A percentile compares a stretch with the other conserved stretches of the same genome.
Evolutionary conservation across 1,139 yeast genomes (phyloP).

Genomic region (Suhomyces yuchorum): DNA sequence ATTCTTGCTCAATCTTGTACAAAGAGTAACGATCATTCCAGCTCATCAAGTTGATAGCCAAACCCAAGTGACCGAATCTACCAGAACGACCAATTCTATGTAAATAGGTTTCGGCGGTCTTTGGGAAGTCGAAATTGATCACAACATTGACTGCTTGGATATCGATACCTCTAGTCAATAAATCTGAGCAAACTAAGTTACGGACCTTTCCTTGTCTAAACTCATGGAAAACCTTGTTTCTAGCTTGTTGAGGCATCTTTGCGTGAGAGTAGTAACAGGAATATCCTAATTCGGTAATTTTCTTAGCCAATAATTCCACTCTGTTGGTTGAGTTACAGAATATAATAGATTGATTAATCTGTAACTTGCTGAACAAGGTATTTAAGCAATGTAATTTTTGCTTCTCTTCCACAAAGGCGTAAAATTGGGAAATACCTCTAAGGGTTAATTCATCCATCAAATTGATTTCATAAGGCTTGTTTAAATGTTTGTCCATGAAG

Average conservation of each 20-base stretch:
- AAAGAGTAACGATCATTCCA: conserved; percentile 96
- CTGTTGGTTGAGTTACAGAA: conserved; percentile 96
- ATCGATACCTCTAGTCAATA: conserved; percentile 97
- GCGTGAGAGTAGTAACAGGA: conserved; percentile 98
- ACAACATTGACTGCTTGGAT: conserved; percentile 98
- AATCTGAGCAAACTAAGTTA: conserved; percentile 94
- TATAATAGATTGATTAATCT: conserved; percentile 93
- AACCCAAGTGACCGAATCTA: conserved; percentile 96
- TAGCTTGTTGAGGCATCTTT: conserved; percentile 94
- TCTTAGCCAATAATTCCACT: conserved; percentile 92
- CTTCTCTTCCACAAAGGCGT: conserved; percentile 95
- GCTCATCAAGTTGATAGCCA: conserved; percentile 93
- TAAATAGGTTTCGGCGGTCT: conserved; percentile 94
- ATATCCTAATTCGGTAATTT: conserved; percentile 93
- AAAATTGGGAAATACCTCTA: conserved; percentile 94
- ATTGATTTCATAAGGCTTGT: conserved; percentile 92
- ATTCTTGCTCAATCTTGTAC: conserved; percentile 94
- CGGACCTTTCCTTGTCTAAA: conserved; percentile 98
- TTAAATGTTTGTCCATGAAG: conserved; percentile 89
- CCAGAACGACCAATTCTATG: conserved; percentile 99
- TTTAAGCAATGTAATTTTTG: conserved; percentile 95
- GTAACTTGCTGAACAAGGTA: conserved; percentile 90
- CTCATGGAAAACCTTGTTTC: conserved; percentile 98
- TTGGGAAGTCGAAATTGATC: conserved; percentile 97
- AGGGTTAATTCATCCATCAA: conserved; percentile 96